These are phyloP conservation scores for Trapa incisa DNA, from an alignment of 345 rosid species.

Conservation along the genomic window DNA sequence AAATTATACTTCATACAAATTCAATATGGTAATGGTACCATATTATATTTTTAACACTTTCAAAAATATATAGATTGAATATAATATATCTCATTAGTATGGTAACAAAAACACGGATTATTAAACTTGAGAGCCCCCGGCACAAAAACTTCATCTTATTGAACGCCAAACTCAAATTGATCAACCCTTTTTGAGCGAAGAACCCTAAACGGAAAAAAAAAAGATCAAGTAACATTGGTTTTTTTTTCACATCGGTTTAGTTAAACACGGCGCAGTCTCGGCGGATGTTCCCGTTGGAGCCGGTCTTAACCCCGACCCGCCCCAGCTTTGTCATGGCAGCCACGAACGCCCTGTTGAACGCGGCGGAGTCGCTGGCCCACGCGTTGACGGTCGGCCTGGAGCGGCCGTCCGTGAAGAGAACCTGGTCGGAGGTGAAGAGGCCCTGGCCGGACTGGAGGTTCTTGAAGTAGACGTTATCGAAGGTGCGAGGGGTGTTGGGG, in stretches of 20 bases:
- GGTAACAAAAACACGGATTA: too few species aligned
- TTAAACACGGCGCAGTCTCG: slow-evolving; percentile 40
- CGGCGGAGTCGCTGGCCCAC: slow-evolving; percentile 35
- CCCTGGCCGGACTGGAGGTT: slow-evolving; percentile 63
- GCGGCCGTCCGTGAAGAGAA: slow-evolving; percentile 43
- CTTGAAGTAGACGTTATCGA: slow-evolving; percentile 60
- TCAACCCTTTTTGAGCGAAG: not conserved
- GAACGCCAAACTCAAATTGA: not conserved
- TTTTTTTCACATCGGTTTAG: slow-evolving; percentile 2
- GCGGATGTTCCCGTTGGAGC: slow-evolving; percentile 48
- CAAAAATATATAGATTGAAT: too few species aligned
- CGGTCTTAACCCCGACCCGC: slow-evolving; percentile 58
- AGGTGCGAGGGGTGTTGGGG: slow-evolving; percentile 42
- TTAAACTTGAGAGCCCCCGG: too few species aligned
- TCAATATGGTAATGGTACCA: too few species aligned
- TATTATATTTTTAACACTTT: too few species aligned
- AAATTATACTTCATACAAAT: too few species aligned
- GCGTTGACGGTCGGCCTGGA: slow-evolving; percentile 46
- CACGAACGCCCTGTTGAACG: slow-evolving; percentile 43
- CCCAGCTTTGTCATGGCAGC: slow-evolving; percentile 65
- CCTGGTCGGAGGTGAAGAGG: slow-evolving; percentile 71
- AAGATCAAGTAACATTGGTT: not conserved
- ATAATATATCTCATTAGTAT: too few species aligned
- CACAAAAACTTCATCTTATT: not conserved
- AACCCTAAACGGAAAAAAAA: not conserved